Base-by-base conservation (phyloP, 2,329 filamentous ascomycete genomes). In the Hymenoscyphus linearis region DNA sequence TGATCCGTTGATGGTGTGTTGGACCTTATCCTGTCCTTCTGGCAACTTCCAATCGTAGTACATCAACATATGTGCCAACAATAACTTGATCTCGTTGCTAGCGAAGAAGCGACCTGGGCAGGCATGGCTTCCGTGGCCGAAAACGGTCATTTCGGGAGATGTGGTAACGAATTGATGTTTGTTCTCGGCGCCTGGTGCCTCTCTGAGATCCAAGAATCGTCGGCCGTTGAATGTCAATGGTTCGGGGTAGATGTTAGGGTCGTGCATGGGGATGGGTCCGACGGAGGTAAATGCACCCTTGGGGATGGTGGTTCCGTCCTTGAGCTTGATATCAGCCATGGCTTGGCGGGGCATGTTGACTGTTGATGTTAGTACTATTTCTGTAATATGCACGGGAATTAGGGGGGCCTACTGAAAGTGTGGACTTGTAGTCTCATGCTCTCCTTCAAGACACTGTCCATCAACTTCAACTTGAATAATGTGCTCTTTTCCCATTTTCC, bases 11-110 rank as follows among this genome's bases (percentile, higher is more conserved):
- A 60, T 54, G 10, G 40, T 60, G 18, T 58, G 58, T 27, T 55
- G 36, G 3, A 62, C 60, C 91, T 92, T 3, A 79, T 97, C 50
- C 93, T 97, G 75, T 85, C 97, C 70, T 95, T 91, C 67, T 80
- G 97, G 60, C 13, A 69, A 47, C 56, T 63, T 68, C 35, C 64
- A 61, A 59, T 76, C 74, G 58, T 74, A 76, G 60, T 73, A 71
- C 62, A 73, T 59, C n/a, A 76, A 44, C 9, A 76, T 55, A 53
- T 71, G 67, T 35, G 61, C 61, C 3, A 76, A 58, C n/a, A 71
- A 40, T 22, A 76, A 63, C 71, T 78, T 77, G 22, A 77, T 68
- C 67, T 76, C 73, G 55, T 74, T 74, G n/a, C 69, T 70, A 2
- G 74, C 74, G 53, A 77, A 72, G 67, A 78, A 78, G 0, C 77